These are phyloP conservation scores for Furcasterigmium sp. DNA, from an alignment of 2,329 filamentous ascomycete genomes.

Conservation along the genomic window DNA sequence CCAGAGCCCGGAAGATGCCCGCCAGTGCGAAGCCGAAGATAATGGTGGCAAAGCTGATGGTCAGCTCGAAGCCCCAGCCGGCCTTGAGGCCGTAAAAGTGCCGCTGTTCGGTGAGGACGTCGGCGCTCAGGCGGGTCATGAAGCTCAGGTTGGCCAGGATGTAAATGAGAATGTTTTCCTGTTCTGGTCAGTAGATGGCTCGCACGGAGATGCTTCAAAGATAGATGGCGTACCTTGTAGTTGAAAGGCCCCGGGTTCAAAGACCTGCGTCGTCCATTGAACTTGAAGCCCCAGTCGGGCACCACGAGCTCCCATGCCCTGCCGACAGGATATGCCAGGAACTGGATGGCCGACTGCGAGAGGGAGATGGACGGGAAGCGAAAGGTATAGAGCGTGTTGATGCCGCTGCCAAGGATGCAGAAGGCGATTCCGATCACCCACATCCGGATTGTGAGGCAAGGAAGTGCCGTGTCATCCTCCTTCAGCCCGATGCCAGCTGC, in stretches of 20 bases:
- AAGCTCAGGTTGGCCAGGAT: constrained; percentile 40
- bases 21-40: constrained; percentile 43
- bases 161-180: constrained; percentile 34
- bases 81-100: constrained; percentile 37
- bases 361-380: constrained; percentile 24
- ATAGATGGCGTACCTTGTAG: constrained; percentile 23
- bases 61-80: constrained; percentile 37
- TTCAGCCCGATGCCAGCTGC: constrained; percentile 23
- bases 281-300: constrained; percentile 21
- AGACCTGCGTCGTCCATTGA: constrained; percentile 18
- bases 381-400: constrained; percentile 37
- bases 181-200: too few species aligned
- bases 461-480: constrained; percentile 19
- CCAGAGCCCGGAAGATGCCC: constrained; percentile 34
- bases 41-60: constrained; percentile 34
- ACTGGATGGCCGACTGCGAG: constrained; percentile 29
- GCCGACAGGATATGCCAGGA: constrained; percentile 37
- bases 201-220: too few species aligned
- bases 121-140: constrained; percentile 27
- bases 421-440: constrained; percentile 31
- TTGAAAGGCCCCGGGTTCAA: constrained; percentile 35
- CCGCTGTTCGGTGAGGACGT: constrained; percentile 26
- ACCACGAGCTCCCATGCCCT: constrained; percentile 27
- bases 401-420: constrained; percentile 27
- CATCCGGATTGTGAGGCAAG: constrained; percentile 31